Base-by-base conservation (phyloP, 2,329 filamentous ascomycete genomes). In the Tolypocladium guangdongense region DNA sequence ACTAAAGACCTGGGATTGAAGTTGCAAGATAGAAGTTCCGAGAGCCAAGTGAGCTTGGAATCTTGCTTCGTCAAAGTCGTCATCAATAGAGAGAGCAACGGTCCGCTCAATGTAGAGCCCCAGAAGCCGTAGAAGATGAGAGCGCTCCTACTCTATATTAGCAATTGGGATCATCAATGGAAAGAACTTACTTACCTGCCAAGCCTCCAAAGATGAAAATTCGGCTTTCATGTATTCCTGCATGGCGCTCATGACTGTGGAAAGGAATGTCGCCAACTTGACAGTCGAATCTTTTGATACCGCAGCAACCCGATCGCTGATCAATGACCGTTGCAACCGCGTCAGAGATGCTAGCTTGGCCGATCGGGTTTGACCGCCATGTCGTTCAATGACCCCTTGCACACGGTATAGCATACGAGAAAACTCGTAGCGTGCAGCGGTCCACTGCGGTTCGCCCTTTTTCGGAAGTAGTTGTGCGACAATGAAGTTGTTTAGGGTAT, bases 11-110 rank as follows among this genome's bases (percentile, higher is more conserved):
- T 60, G 49, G 5, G 70, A 50, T 24, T 68, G 64, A 3, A 63
- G 63, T n/a, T 68, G 64, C 1, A 82, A 54, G 10, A 75, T 64
- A 24, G 71, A 69, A 0, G 71, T 69, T 7, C 78, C 76, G 52
- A 81, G 75, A 0, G 73, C 69, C 16, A 86, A 66, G 62, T 85
- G 82, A 32, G 82, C 82, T 62, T 83, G 82, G 65, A 86, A 86
- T 36, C 70, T 73, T 18, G 81, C 81, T 59, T 86, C 83, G 54
- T 85, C 80, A 58, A 86, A 86, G 0, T 65, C 61, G 4, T 62
- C 24, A 0, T 65, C 64, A 14, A 71, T 74, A 1, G 77, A 70
- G 35, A 82, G 70, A 0, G 62, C 58, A 53, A 79, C 73, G 0
- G 79, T 84, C 22, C 76, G 72, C 64, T 74, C 73, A 68, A 83